Base-by-base conservation (phyloP, 2,329 filamentous ascomycete species). In the Bipolaris zeicola region DNA sequence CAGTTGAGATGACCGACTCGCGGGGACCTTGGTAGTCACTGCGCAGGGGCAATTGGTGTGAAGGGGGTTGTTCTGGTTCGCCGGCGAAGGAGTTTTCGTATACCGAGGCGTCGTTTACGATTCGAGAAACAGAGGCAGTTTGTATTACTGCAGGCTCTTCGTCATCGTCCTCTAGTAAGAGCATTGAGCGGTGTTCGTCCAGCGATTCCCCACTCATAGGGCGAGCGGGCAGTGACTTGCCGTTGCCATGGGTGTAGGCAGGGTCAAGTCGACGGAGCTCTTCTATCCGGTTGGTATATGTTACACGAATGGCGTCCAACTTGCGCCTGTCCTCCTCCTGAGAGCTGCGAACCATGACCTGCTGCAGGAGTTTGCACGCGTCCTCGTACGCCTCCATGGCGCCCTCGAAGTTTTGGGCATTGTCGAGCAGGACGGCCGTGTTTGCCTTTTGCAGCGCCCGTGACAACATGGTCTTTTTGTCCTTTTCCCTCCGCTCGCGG, bases 401-500 rank as follows among this genome's bases (percentile, higher is more conserved):
- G 38, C 91, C 92, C 73, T 94, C 91, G 61, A 95, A 94, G 71
- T 98, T 96, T 69, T 95, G 91, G 13, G 92, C 92, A 83, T 97
- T 98, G 78, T 99, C 95, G 38, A 99, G 85, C 64, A 97, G 85
- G 24, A 99, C 95, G 20, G 95, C 95, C 11, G 91, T 94, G 71
- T 99, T 97, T 47, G 95, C 95, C 78, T 97, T 96, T 73, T 96
- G 90, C 52, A 99, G 80, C 0, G 95, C 95, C 67, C 90, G 91
- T n/a, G 94, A 96, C 34, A 99, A 83, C 93, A 98, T 98, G 10
- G 89, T 90, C 80, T 97, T 98, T 74, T 98, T 82, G 65, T 82
- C 81, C 65, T 77, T 80, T 57, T 82, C 81, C 48, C 76, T 71
- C 57, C 74, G 73, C 61, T 81, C 80, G 46, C 76, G 72, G 6